A percentile compares a stretch with the other conserved stretches of the same genome.
phyloP scores from a whole-genome alignment of 169 alveolate species.

The Cryptosporidium sp. region DNA sequence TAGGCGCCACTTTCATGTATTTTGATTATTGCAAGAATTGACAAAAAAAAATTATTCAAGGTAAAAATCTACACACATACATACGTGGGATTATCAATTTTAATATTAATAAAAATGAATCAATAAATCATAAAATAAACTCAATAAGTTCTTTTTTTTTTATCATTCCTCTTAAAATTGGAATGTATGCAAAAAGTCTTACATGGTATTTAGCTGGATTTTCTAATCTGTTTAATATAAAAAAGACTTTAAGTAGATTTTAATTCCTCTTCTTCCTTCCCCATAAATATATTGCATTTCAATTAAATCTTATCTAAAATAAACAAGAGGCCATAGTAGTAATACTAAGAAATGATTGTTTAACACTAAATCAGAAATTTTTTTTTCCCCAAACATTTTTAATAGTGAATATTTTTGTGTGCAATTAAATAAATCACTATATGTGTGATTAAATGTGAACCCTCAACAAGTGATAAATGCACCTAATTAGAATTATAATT shows the following conservation, averaged over 20 bases:
- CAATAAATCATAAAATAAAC: not conserved
- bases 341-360: not conserved
- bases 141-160: too few relatives aligned
- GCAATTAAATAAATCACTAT: slow-evolving; percentile 3
- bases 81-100: not conserved
- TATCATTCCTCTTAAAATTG: too few relatives aligned
- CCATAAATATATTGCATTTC: too few relatives aligned
- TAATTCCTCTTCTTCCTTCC: too few relatives aligned
- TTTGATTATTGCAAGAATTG: not conserved
- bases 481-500: not conserved
- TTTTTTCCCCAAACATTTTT: not conserved
- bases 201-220: not conserved
- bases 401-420: slow-evolving; percentile 6
- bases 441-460: slow-evolving; percentile 23
- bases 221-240: not conserved
- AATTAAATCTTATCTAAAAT: too few relatives aligned
- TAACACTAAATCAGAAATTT: not conserved
- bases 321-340: too few relatives aligned
- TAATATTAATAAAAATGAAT: not conserved
- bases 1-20: slow-evolving; percentile 17
- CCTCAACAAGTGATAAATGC: not conserved
- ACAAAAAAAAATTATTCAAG: not conserved
- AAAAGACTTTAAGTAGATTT: not conserved
- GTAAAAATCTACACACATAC: not conserved
- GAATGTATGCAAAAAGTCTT: not conserved